Conservation (phyloP, 208 protist species). For the Leptomonas seymouri region DNA sequence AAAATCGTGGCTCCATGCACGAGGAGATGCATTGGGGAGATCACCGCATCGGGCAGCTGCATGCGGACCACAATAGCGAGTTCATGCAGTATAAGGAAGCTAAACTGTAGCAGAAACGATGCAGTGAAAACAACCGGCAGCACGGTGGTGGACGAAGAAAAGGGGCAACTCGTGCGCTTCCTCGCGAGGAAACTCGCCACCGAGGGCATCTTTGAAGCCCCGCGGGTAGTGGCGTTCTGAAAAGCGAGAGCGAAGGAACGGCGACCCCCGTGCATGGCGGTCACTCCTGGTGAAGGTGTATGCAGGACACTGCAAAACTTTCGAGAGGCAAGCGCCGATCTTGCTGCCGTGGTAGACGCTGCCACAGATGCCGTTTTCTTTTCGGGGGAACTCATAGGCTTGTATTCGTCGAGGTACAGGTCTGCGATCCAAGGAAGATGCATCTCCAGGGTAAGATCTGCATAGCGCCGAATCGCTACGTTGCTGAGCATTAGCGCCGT, state of each 20-base stretch:
- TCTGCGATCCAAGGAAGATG: conserved; percentile 15
- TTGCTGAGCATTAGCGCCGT: not conserved
- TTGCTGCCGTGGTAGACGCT: not conserved
- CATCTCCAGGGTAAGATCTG: not conserved
- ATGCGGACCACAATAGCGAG: not conserved
- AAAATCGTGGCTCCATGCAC: not conserved
- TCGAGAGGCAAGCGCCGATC: not conserved
- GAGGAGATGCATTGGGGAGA: conserved; percentile 6
- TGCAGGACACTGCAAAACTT: conserved; percentile 12
- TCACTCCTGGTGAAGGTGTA: too few species aligned
- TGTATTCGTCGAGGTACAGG: conserved; percentile 7
- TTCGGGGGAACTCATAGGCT: not conserved
- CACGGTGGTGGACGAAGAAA: not conserved
- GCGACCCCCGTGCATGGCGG: too few species aligned
- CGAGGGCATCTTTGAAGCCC: not conserved
- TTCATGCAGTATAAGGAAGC: conserved; percentile 2
- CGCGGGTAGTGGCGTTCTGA: too few species aligned
- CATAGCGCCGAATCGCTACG: not conserved
- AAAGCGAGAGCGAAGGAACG: too few species aligned
- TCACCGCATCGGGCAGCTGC: not conserved
- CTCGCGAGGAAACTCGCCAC: not conserved
- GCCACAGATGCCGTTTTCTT: not conserved
- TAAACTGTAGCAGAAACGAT: conserved; percentile 1
- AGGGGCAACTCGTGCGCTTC: too few species aligned
- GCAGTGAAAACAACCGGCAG: conserved; percentile 3